Base-by-base conservation (phyloP, 2,329 filamentous ascomycete genomes). In the Hymenoscyphus infarciens region DNA sequence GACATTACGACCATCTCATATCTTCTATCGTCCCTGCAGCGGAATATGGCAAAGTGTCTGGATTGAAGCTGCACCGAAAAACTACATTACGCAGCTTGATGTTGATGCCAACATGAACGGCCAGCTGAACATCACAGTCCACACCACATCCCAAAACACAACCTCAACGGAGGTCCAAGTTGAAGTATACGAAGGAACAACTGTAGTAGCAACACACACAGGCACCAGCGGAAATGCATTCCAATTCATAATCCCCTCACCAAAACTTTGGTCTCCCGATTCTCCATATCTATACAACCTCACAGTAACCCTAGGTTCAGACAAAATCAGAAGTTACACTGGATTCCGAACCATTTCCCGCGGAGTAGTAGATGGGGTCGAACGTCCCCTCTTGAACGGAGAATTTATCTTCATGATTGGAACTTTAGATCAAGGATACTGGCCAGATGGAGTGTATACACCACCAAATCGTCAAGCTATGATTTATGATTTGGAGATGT, bases 1-100 rank as follows among this genome's bases (percentile, higher is more conserved):
- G 72, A 83, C 81, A 0, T 70, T 81, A 0, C 75, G 57, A 15
- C 64, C 62, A 13, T 66, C 62, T 16, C 64, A 86, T 68, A 91
- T 91, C 64, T 91, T 88, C 73, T 91, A 91, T 72, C 85, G 85
- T 0, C 85, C 88, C 0, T 91, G 87, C 71, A 87, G 85, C 38
- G 88, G 88, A 5, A 90, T 91, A 66, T 91, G 88, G 88, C 88
- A 90, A 71, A 82, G 81, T 19, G 88, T 91, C 0, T 91, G 88
- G 88, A 76, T 91, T 1, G 85, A 89, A 71, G 79, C 82, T n/a
- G 85, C 82, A 0, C 84, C 87, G 0, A 65, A 75, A 0, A 80
- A 82, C 57, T 77, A 86, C 67, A 82, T 90, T 61, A 82, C 81
- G 0, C 61, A 60, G 38, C 42, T 67, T 5, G 65, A 65, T 52